Base-by-base conservation (phyloP, 2,329 filamentous ascomycete species). In the Cryphonectria radicalis region DNA sequence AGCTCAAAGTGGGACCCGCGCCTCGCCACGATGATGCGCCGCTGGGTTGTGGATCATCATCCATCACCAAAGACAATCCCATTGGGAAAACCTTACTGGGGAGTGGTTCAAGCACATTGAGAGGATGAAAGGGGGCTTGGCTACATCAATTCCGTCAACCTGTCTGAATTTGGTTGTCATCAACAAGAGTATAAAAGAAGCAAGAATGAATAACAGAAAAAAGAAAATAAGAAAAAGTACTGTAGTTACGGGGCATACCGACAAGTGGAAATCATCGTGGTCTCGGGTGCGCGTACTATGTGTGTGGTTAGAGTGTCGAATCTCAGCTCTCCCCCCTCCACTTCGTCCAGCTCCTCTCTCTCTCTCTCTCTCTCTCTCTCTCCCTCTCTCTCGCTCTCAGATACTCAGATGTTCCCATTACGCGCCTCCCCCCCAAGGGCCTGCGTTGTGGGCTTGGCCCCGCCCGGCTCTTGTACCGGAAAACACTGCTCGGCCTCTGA, bases 21-120 rank as follows among this genome's bases (percentile, higher is more conserved):
- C 46, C 63, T 66, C 65, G 64, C 67, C 70, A 63, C 67, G 65
- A 57, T 53, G 59, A 72, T 69, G 70, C 67, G 70, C 55, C 70
- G 55, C 67, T 46, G 57, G 55, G 46, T 55, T 64, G 55, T 28
- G 25, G 60, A 62, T 43, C 64, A 62, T 43, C 64, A 40, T 57
- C 66, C 63, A 60, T 62, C 43, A 65, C 50, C 28, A 32, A 6
- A 28, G 19, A 32, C 55, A 35, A 59, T 35, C 14, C 25, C 25
- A 28, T 32, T 8, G n/a, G n/a, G 11, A 28, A 14, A 25, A 28
- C 53, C 25, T 13, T 57, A 13, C n/a, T 1, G 10, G 53, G 55
- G 4, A 11, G 32, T 57, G 53, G 37, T 10, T 10, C 37, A 37
- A 37, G 7, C 10, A 37, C 37, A 37, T 37, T 37, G 37, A 37